Conservation (phyloP, 805 yeast species). For the Zygotorulaspora florentina region DNA sequence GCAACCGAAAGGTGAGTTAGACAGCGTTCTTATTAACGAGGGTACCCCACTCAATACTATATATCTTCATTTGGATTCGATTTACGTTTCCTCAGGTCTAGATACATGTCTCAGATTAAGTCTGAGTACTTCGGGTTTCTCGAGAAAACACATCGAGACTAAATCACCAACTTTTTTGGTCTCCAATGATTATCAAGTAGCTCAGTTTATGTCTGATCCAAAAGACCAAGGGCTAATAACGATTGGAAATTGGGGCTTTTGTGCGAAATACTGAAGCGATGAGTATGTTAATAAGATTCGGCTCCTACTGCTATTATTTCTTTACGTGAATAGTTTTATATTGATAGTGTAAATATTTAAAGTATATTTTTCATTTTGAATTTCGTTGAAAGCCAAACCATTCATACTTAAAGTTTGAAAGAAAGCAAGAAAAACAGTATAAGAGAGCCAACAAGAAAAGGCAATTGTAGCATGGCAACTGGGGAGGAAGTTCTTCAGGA, state of each 20-base stretch:
- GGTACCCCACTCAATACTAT: slow-evolving; percentile 22
- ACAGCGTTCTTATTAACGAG: slow-evolving; percentile 14
- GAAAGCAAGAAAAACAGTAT: too few species aligned
- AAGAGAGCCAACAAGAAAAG: too few species aligned
- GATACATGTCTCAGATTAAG: slow-evolving; percentile 21
- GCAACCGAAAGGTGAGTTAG: slow-evolving; percentile 15
- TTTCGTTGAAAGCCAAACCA: too few species aligned
- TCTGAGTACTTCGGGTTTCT: not conserved
- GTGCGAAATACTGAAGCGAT: slow-evolving; percentile 10
- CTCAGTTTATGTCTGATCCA: slow-evolving; percentile 13
- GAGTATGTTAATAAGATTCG: not conserved
- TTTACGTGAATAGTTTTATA: too few species aligned
- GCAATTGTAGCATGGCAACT: not conserved
- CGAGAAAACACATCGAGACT: not conserved
- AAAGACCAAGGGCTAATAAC: slow-evolving; percentile 12
- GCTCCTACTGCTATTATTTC: too few species aligned
- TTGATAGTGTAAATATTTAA: not conserved
- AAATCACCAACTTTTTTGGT: slow-evolving; percentile 19
- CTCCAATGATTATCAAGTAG: slow-evolving; percentile 19
- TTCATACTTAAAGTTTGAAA: not conserved
- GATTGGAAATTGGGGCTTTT: slow-evolving; percentile 22
- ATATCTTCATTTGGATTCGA: slow-evolving; percentile 9
- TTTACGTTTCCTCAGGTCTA: slow-evolving; percentile 38
- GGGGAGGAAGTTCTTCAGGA: not conserved
- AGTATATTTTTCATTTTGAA: not conserved